These are phyloP conservation scores for Calonectria montana DNA, from an alignment of 2,329 filamentous ascomycete genomes.

Conservation along the genomic window DNA sequence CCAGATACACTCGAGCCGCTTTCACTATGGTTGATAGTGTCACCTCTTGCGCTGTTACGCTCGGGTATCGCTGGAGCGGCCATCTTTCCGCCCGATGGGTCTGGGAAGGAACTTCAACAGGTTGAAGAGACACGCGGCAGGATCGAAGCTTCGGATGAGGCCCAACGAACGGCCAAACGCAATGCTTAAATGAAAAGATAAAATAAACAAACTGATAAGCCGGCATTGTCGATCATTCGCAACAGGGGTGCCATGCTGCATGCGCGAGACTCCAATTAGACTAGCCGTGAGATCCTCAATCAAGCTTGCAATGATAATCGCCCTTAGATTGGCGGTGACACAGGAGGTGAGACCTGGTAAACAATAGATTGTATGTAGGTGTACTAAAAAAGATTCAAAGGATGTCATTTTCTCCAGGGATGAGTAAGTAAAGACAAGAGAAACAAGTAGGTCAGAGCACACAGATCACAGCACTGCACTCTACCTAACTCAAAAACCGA, in stretches of 20 bases:
- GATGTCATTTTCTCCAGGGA: too few species aligned
- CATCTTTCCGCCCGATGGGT: not conserved
- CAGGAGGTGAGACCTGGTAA: not conserved
- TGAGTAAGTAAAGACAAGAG: too few species aligned
- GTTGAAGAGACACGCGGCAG: not conserved
- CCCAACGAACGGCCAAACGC: too few species aligned
- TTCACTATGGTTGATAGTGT: not conserved
- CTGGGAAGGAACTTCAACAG: not conserved
- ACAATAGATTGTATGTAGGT: too few species aligned
- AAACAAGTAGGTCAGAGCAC: too few species aligned
- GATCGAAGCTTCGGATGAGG: too few species aligned
- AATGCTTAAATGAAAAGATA: not conserved
- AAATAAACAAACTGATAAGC: not conserved
- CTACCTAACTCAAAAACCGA: too few species aligned
- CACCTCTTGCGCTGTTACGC: not conserved
- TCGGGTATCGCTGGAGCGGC: not conserved
- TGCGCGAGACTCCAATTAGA: not conserved
- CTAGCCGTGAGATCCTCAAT: not conserved
- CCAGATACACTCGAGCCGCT: not conserved
- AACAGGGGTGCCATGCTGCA: not conserved
- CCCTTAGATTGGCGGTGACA: not conserved
- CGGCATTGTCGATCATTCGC: not conserved
- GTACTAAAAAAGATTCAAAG: too few species aligned
- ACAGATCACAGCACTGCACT: too few species aligned
- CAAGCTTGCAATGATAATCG: not conserved